Conservation (phyloP, 345 rosid species). For the Hevea brasiliensis region DNA sequence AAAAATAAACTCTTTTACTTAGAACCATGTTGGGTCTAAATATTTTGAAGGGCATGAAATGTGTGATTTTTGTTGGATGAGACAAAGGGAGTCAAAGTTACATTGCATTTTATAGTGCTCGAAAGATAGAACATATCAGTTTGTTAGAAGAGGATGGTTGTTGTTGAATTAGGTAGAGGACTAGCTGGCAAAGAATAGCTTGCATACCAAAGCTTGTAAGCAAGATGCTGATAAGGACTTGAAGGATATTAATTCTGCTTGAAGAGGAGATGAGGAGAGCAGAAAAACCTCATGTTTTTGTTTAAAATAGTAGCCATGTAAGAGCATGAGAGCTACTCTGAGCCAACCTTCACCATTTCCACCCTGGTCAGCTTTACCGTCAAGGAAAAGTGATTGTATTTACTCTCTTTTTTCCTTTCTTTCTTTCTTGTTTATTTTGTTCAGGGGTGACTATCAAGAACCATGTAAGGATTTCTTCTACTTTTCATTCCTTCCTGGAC, state of each 20-base stretch:
- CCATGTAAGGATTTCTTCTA: no score
- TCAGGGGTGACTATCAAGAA: no score
- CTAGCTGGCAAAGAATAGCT: no score
- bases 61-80: background rate
- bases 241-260: constrained; percentile 3
- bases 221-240: constrained; percentile 18
- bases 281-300: background rate
- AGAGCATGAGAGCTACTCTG: background rate
- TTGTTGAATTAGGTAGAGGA: constrained; percentile 14
- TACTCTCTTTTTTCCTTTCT: no score
- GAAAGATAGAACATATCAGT: background rate
- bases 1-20: background rate
- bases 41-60: no score
- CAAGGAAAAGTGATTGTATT: constrained; percentile 7
- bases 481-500: constrained; percentile 8
- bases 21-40: constrained; percentile 5
- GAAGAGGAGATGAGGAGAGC: constrained; percentile 5
- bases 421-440: background rate
- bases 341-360: background rate
- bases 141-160: constrained; percentile 14
- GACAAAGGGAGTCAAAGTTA: background rate
- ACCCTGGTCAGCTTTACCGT: constrained; percentile 8
- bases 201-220: constrained; percentile 20
- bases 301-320: background rate
- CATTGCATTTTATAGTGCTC: constrained; percentile 1